phyloP scores from a whole-genome alignment of 306 rosid genomes.

The Ziziphus jujuba region DNA sequence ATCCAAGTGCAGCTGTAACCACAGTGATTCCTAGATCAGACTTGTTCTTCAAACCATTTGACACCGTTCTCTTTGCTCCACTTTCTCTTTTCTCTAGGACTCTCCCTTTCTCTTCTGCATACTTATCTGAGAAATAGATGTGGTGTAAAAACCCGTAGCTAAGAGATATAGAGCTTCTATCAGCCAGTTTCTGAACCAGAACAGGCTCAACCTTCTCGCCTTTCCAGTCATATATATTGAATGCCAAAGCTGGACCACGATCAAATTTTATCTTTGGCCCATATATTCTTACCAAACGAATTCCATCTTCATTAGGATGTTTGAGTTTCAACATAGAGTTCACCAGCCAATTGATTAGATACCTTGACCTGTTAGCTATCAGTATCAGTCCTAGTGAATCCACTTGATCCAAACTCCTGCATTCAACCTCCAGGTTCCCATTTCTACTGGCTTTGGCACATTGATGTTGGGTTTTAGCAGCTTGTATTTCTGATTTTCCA shows the following conservation, averaged over 20 bases:
- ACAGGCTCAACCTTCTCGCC: constrained; percentile 88
- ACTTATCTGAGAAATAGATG: constrained; percentile 76
- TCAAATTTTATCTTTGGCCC: constrained; percentile 87
- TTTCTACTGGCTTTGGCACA: constrained; percentile 25
- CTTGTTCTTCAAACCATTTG: constrained; percentile 37
- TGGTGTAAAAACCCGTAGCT: constrained; percentile 71
- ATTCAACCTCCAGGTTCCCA: constrained; percentile 40
- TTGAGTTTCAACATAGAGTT: constrained; percentile 76
- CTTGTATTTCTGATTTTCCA: constrained; percentile 30
- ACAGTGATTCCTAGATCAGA: constrained; percentile 61
- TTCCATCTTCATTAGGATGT: constrained; percentile 76
- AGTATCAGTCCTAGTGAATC: constrained; percentile 61
- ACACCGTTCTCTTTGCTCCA: constrained; percentile 23
- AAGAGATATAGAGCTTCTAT: constrained; percentile 73
- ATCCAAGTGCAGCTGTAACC: constrained; percentile 87
- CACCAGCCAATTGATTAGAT: constrained; percentile 82
- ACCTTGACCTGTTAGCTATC: constrained; percentile 67
- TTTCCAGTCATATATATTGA: constrained; percentile 92
- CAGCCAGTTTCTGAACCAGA: constrained; percentile 90
- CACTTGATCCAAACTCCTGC: constrained; percentile 75
- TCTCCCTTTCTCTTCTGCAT: constrained; percentile 56
- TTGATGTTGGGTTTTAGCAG: constrained; percentile 12
- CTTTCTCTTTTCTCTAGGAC: constrained; percentile 50
- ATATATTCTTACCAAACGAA: constrained; percentile 57
- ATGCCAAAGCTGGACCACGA: constrained; percentile 85